A percentile compares a stretch with the other conserved stretches of the same genome.
Evolutionary conservation across 257 asterid species (phyloP).

Genomic region (Solanum chiquidenum): DNA sequence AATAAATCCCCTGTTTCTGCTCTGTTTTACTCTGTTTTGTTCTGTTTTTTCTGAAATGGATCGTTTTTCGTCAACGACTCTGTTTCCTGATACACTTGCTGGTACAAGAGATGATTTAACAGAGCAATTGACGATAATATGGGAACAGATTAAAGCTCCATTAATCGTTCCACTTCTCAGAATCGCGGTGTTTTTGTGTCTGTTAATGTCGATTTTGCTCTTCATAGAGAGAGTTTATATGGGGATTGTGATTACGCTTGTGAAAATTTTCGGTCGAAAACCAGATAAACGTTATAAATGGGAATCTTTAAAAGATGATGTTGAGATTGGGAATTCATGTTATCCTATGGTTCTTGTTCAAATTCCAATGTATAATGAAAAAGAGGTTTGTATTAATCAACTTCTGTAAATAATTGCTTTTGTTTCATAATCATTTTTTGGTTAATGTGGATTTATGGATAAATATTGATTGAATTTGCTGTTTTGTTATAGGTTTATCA

Average conservation of each 20-base stretch:
- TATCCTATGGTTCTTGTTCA: slow-evolving; percentile 62
- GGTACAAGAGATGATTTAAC: not conserved
- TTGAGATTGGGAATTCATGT: slow-evolving; percentile 31
- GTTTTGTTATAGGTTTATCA: slow-evolving; percentile 39
- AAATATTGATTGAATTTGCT: not conserved
- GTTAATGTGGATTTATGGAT: not conserved
- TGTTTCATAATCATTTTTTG: not conserved
- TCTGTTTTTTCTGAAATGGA: not conserved
- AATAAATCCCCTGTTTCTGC: not conserved
- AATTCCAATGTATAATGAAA: slow-evolving; percentile 59
- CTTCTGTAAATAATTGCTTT: not conserved
- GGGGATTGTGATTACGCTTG: slow-evolving; percentile 5
- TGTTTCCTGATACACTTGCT: not conserved
- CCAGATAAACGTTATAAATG: slow-evolving; percentile 39
- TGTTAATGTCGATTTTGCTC: slow-evolving; percentile 19
- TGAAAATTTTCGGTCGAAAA: slow-evolving; percentile 32
- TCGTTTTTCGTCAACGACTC: not conserved
- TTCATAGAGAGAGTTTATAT: slow-evolving; percentile 49
- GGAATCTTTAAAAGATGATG: slow-evolving; percentile 29
- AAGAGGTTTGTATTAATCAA: slow-evolving; percentile 24
- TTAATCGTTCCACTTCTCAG: not conserved
- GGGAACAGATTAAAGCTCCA: not conserved
- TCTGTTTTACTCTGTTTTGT: not conserved
- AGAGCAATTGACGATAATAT: not conserved
- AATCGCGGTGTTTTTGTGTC: not conserved